These are phyloP conservation scores for Inonotus hispidus DNA, from an alignment of 1,284 basidiomycete genomes.

Conservation along the genomic window DNA sequence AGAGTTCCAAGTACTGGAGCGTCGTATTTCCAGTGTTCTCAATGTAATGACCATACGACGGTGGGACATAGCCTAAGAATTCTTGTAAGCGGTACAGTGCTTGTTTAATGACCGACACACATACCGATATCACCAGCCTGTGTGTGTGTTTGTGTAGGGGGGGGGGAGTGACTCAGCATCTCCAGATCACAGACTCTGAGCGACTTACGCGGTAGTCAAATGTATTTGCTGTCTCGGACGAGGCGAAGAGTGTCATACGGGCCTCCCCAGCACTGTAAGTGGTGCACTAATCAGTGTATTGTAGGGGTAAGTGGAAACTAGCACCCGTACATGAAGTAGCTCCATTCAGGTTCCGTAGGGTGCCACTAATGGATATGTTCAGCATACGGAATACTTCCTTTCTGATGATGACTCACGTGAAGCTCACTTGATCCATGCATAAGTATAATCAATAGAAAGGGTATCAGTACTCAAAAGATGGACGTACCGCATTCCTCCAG, in stretches of 20 bases:
- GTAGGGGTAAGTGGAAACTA: conserved; percentile 21
- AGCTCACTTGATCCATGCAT: conserved; percentile 35
- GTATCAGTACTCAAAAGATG: not conserved
- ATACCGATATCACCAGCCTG: conserved; percentile 56
- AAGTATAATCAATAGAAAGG: not conserved
- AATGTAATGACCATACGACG: conserved; percentile 51
- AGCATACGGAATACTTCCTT: not conserved
- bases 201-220: conserved; percentile 36
- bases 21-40: conserved; percentile 64
- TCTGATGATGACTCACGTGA: conserved; percentile 37
- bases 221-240: conserved; percentile 35
- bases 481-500: conserved; percentile 50
- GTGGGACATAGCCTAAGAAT: conserved; percentile 21
- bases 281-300: not conserved
- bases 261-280: conserved; percentile 39
- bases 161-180: too few relatives aligned
- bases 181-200: not conserved
- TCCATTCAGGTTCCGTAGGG: conserved; percentile 42
- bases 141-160: not conserved
- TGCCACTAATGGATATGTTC: conserved; percentile 38
- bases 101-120: not conserved
- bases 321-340: conserved; percentile 20
- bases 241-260: conserved; percentile 38
- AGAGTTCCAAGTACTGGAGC: conserved; percentile 55
- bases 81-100: conserved; percentile 3